Evolutionary conservation across 2,329 filamentous ascomycete species (phyloP), one percentile per base, ranked within the genome.

Genomic region (Claviceps sp.): DNA sequence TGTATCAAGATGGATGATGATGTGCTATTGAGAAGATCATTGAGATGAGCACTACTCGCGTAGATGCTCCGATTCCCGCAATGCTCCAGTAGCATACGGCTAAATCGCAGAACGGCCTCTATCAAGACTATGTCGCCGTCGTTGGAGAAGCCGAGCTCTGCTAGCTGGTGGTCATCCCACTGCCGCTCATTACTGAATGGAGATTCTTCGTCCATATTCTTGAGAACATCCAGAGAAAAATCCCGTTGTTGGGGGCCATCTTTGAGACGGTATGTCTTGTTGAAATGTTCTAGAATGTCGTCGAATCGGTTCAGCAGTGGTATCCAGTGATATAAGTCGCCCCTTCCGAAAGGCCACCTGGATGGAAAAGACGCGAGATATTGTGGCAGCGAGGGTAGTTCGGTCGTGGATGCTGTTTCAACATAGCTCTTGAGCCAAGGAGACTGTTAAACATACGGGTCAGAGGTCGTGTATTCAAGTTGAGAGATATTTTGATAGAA

Each of bases 291-390:
- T 42, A 98, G 73, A 57, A 97, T 82, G 62, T 80, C 81, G 68
- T 98, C 93, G 68, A 98, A 97, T 53, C 89, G 84, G 68, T 98
- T 95, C 55, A 98, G 72, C 24, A 95, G 78, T 30, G 87, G 84
- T 59, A 98, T 96, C 94, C 94, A 98, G 74, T 98, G 91, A 66
- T 97, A 97, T 34, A 97, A 74, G 66, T 98, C 93, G 55, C 93
- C 94, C 66, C 91, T 82, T 41, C 91, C 91, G 63, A 97, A 95
- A 2, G 90, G 89, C 93, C 93, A 98, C 77, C 84, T 77, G 57
- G 84, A 83, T 54, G 91, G 89, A 65, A 97, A 97, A 52, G 78
- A 80, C 60, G 77, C 76, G 58, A 98, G 84, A 59, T 85, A 80
- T 60, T 80, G 73, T 59, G 89, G 87, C 58, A 98, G 77, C 65